Evolutionary conservation across 257 asterid genomes (phyloP), one percentile per base, ranked within the genome.

Genomic region (Knoxia roxburghii): DNA sequence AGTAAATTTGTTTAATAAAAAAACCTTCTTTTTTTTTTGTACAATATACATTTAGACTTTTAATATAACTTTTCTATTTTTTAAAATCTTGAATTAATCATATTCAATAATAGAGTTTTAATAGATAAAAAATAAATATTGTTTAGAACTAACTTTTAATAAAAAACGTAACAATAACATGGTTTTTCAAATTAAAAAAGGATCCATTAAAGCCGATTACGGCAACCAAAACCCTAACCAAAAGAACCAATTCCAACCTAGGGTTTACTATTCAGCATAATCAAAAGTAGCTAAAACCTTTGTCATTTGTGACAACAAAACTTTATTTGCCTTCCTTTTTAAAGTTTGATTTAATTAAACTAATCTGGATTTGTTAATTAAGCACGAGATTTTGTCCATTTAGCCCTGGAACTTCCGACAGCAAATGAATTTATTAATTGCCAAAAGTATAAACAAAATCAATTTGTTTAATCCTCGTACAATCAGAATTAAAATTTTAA

Each of bases 391-490:
- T 17, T 53, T 32, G 56, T 32, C 35, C 26, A 33, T 46, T 46
- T 46, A 12, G n/a, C 35, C n/a, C 14, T 21, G 33, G 30, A 29
- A 21, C 70, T n/a, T 40, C 75, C 61, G 70, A 71, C 70, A 43
- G 33, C 58, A 27, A 69, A 63, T 41, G 49, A 63, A 63, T 40
- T 27, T 53, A 50, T 63, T 54, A 40, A 53, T 52, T 53, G 20
- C 12, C n/a, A n/a, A 18, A 23, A n/a, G 52, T 1, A 13, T 18
- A 37, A 23, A 15, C 1, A 50, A 2, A 50, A 13, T 65, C 23
- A 11, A 4, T 45, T 50, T 50, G 12, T 65, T 23, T 49, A 51
- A 65, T 50, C 61, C 61, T 65, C 70, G 70, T 65, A 65, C 70
- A n/a, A 39, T 37, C 65, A 7, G 48, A 37, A 37, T 56, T 65